phyloP scores from a whole-genome alignment of 108 stramenopile genomes.

The Fragilariopsis cylindrus region DNA sequence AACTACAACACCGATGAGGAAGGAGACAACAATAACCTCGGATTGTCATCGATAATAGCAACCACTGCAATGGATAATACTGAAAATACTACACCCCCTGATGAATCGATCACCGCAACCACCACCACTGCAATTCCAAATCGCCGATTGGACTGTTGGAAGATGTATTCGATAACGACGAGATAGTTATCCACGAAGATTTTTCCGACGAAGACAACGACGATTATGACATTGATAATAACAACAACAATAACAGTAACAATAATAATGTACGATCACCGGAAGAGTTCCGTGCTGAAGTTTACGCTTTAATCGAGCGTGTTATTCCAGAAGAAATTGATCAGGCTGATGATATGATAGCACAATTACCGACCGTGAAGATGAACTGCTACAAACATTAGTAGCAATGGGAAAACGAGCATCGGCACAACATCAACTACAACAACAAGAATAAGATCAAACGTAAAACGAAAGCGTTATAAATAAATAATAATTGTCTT shows the following conservation, averaged over 20 bases:
- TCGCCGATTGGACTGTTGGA: background rate
- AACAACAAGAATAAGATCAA: background rate
- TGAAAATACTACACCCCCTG: background rate
- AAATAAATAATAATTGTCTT: too few relatives aligned
- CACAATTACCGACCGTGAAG: constrained; percentile 71
- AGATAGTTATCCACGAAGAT: constrained; percentile 4
- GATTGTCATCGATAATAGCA: background rate
- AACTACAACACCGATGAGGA: background rate
- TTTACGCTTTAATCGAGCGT: constrained; percentile 54
- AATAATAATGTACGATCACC: background rate
- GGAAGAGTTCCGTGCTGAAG: constrained; percentile 50
- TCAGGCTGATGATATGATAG: constrained; percentile 67
- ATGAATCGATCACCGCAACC: too few relatives aligned
- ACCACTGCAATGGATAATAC: background rate
- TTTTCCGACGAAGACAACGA: background rate
- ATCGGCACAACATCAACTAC: background rate
- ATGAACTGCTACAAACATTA: constrained; percentile 63
- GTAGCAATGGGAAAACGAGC: constrained; percentile 61
- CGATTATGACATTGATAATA: background rate
- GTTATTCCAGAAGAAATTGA: constrained; percentile 72
- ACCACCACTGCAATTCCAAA: background rate
- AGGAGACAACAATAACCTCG: background rate
- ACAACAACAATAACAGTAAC: background rate
- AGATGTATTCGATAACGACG: background rate
- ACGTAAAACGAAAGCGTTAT: too few relatives aligned